Evolutionary conservation across 306 rosid species (phyloP).

Genomic region (Quercus engelmannii): DNA sequence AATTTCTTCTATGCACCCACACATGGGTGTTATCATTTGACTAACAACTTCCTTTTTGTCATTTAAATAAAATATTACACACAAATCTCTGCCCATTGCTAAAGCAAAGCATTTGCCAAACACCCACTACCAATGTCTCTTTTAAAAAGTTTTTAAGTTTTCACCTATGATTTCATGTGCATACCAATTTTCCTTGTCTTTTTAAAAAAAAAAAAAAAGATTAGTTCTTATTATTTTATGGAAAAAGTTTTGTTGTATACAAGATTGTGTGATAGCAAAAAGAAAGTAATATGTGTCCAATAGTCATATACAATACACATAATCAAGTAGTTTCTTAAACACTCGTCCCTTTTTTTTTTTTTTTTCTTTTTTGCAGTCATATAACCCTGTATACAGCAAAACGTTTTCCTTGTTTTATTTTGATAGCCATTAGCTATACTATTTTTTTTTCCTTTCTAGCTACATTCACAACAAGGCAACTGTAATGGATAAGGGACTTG

Average conservation of each 20-base stretch:
- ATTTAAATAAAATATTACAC: neutral
- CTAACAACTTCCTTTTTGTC: conserved; percentile 7
- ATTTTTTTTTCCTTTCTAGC: neutral
- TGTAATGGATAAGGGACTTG: neutral
- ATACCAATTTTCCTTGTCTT: neutral
- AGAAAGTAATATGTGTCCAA: no score
- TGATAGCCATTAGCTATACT: no score
- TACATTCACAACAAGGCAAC: conserved; percentile 2
- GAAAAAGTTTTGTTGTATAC: no score
- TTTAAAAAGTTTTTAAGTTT: no score
- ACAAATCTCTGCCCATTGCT: neutral
- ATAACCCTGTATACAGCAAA: rapidly evolving
- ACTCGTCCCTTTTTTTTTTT: no score
- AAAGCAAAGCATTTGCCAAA: conserved; percentile 16
- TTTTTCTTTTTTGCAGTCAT: no score
- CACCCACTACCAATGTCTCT: no score
- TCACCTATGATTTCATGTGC: neutral
- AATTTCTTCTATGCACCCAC: conserved; percentile 33
- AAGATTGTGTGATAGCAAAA: no score
- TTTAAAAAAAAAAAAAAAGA: no score
- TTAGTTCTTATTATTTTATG: no score
- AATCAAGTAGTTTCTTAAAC: rapidly evolving
- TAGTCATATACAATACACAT: rapidly evolving
- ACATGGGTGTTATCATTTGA: conserved; percentile 52
- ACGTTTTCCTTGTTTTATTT: no score